Base-by-base conservation (phyloP, 208 protist genomes). In the Crithidia bombi region DNA sequence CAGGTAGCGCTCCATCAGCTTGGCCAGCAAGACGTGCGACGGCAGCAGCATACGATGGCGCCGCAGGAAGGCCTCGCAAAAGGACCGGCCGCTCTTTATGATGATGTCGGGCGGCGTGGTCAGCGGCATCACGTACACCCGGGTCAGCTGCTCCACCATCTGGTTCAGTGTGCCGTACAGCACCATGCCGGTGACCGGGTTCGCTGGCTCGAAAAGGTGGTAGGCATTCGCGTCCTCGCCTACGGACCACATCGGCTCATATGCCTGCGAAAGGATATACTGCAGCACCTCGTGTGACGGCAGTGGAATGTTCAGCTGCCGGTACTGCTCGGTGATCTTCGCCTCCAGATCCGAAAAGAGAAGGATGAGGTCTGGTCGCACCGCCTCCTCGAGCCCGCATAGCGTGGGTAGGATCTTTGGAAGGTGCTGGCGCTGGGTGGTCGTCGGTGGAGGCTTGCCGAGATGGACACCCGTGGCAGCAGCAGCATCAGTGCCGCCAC, bases 131-230 rank as follows among this genome's bases (percentile, higher is more conserved):
- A 91, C 69, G 57, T 61, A 64, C n/a, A 91, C 85, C 44, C 75
- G 67, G 19, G 86, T 91, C 44, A 91, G 75, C 64, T 80, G 73
- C 65, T 88, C 80, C 38, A 91, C 83, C 21, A 91, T 73, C 65
- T 87, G 76, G 69, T 89, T 79, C 35, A 89, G 35, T 14, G 86
- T 88, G 49, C 75, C 86, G 65, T 79, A 83, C 2, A 85, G 61
- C 10, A 83, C 68, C 25, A 69, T 70, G 28, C 73, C 78, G 4
- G 69, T 74, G 19, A 68, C 66, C 5, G 38, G 62, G 43, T 75
- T 77, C 2, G 63, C 51, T 0, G 68, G 52, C n/a, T 64, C 30
- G 14, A 73, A 75, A 6, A 82, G 65, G 44, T 74, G 73, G 25
- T 77, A 64, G 10, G 36, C 59, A 30, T 85, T 79, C 19, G 74